Evolutionary conservation across 768 basidiomycete genomes (phyloP).

Genomic region (Lactifluus rugatus): DNA sequence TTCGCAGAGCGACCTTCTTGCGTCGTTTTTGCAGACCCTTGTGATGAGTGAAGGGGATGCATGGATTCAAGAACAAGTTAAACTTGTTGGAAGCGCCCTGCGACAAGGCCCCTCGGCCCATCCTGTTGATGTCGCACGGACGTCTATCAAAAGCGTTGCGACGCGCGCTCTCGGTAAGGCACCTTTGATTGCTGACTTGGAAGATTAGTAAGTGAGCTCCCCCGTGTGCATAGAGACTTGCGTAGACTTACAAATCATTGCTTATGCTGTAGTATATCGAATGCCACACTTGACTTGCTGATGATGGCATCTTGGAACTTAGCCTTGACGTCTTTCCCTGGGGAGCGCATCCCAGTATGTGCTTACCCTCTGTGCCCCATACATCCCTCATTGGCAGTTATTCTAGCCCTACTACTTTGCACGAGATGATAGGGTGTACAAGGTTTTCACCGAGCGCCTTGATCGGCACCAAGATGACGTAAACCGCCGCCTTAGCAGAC

Average conservation of each 20-base stretch:
- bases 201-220: constrained; percentile 83
- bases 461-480: constrained; percentile 33
- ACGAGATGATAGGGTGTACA: constrained; percentile 80
- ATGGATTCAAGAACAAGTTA: constrained; percentile 71
- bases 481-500: constrained; percentile 38
- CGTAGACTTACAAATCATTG: background rate
- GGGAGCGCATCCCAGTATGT: constrained; percentile 64
- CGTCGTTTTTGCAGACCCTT: constrained; percentile 88
- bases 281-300: constrained; percentile 78
- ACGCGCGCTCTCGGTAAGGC: constrained; percentile 78
- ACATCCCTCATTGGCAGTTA: background rate
- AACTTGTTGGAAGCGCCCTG: constrained; percentile 60
- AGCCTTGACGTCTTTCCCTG: constrained; percentile 47
- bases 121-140: constrained; percentile 67
- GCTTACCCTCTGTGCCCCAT: background rate
- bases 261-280: constrained; percentile 52
- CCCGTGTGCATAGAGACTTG: background rate
- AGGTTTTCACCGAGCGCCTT: constrained; percentile 44
- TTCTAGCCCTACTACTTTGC: constrained; percentile 79
- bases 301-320: constrained; percentile 76
- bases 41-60: constrained; percentile 95
- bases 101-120: constrained; percentile 54
- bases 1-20: constrained; percentile 74
- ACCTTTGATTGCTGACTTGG: constrained; percentile 67
- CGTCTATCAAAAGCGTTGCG: constrained; percentile 77